Conservation (phyloP, 1,284 basidiomycete species). For the Rhodotorula sp. region DNA sequence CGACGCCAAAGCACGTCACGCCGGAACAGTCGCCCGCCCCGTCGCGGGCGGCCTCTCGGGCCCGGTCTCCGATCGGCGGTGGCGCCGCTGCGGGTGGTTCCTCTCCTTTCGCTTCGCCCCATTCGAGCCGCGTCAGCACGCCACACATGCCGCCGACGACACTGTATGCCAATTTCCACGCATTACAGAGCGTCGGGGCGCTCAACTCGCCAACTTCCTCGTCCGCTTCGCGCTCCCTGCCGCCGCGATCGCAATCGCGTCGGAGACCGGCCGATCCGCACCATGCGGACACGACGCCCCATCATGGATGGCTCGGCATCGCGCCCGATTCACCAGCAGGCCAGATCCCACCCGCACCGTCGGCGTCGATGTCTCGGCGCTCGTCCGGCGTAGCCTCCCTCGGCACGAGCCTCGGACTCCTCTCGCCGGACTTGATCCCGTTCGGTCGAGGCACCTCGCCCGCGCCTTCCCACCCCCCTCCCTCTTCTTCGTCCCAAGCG, state of each 20-base stretch:
- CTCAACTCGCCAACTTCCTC: constrained; percentile 8
- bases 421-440: constrained; percentile 24
- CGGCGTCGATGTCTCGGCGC: constrained; percentile 12
- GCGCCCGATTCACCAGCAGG: constrained; percentile 1
- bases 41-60: constrained; percentile 18
- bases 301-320: neutral
- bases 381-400: constrained; percentile 4
- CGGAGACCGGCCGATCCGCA: constrained; percentile 8
- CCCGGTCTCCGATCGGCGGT: constrained; percentile 12
- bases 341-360: neutral
- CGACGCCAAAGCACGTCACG: constrained; percentile 12
- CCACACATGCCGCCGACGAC: constrained; percentile 36
- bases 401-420: constrained; percentile 5
- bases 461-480: neutral
- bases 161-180: constrained; percentile 38
- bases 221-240: constrained; percentile 14
- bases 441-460: neutral
- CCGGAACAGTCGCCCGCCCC: constrained; percentile 3
- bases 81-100: neutral
- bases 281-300: neutral
- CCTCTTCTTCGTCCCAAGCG: neutral
- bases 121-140: constrained; percentile 8
- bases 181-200: constrained; percentile 13
- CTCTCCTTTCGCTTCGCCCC: constrained; percentile 12
- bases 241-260: neutral